Evolutionary conservation across 768 basidiomycete species (phyloP), one percentile per base, ranked within the genome.

Genomic region (Boletus reticulatus): DNA sequence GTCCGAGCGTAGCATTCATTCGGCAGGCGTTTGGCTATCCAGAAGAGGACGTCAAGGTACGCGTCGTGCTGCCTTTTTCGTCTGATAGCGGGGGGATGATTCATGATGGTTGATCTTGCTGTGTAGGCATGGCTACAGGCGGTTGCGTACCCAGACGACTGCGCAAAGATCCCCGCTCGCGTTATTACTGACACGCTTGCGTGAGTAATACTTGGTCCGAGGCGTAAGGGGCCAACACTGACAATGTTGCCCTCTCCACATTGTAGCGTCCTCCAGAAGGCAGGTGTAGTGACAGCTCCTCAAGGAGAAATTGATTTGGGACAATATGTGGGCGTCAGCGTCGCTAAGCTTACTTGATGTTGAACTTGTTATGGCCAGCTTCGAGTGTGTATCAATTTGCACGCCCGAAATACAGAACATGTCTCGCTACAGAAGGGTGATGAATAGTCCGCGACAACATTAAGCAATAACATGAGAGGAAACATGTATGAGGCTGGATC

Each of bases 81-180:
- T 27, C 27, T 1, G 27, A 27, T 8, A 27, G 27, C 8, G 27
- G 8, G 8, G 8, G 27, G 8, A 10, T 34, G 36, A 7, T 27
- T 32, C 10, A 14, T 29, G 37, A 19, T 16, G 29, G 16, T 27
- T 48, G 48, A 38, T 27, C 22, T 41, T 36, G 45, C 44, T 17
- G 43, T 48, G 46, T 52, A 89, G 90, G 85, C 85, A 20, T 96
- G 94, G 94, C 75, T 95, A 60, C 75, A 80, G 63, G 89, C 88
- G 6, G 93, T 95, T 19, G 76, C 74, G 4, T 96, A 93, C 69
- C 85, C 91, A 4, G 59, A 76, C 12, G 80, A 86, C 64, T 88
- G 92, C 61, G 70, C 77, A 2, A 75, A 72, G 36, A 86, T 95
- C 43, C 81, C 87, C 8, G 73, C 71, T n/a, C 71, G 80, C 31